These are phyloP conservation scores for Fusarium decemcellulare DNA, from an alignment of 2,329 filamentous ascomycete genomes.

Conservation along the genomic window DNA sequence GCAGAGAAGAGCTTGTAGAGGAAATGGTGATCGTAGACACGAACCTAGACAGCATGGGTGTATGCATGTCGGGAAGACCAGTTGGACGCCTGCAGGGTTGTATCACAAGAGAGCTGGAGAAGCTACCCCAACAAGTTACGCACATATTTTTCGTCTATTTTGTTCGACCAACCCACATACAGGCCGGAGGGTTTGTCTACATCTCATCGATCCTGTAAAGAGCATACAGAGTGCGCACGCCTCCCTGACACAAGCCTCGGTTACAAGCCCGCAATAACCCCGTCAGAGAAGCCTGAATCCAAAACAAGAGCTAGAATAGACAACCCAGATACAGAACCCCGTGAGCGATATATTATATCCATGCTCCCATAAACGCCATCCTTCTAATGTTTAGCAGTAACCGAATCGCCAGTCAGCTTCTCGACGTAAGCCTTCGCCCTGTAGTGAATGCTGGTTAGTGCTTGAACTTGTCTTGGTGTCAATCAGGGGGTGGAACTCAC, in stretches of 20 bases:
- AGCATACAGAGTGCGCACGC: constrained; percentile 27
- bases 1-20: too few species aligned
- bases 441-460: constrained; percentile 44
- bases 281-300: constrained; percentile 34
- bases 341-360: constrained; percentile 29
- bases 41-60: background rate
- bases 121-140: constrained; percentile 6
- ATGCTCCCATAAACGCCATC: constrained; percentile 48
- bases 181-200: constrained; percentile 27
- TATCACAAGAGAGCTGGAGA: background rate
- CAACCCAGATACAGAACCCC: constrained; percentile 35
- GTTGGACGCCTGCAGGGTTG: background rate
- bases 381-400: constrained; percentile 77
- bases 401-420: constrained; percentile 74
- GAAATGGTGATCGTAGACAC: too few species aligned
- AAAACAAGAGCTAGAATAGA: constrained; percentile 34
- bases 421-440: constrained; percentile 79
- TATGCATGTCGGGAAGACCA: background rate
- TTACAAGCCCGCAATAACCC: constrained; percentile 12
- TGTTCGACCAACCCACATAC: constrained; percentile 14
- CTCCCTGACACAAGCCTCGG: constrained; percentile 18
- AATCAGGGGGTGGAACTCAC: constrained; percentile 69
- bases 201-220: constrained; percentile 30
- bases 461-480: background rate
- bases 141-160: constrained; percentile 39